These are phyloP conservation scores for Botryobasidium botryosum DNA, from an alignment of 768 basidiomycete genomes.

Conservation along the genomic window DNA sequence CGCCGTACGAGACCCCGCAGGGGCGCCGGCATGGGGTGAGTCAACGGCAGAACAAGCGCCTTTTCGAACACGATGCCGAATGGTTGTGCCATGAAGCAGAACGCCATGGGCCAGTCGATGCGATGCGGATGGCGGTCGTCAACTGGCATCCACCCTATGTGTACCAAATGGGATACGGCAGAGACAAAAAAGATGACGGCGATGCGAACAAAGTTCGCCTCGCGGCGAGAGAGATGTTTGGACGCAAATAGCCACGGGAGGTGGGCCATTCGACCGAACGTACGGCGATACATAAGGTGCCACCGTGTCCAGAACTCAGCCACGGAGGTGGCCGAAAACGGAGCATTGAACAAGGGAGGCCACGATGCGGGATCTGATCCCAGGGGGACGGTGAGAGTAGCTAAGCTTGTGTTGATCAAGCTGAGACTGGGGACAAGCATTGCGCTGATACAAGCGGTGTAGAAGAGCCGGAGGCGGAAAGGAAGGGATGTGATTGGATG, in stretches of 20 bases:
- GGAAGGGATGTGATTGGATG: no score
- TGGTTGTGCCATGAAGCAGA: slow-evolving; percentile 6
- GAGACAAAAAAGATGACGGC: not conserved
- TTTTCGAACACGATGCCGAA: slow-evolving; percentile 5
- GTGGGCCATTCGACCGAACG: not conserved
- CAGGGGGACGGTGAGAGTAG: not conserved
- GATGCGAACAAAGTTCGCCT: not conserved
- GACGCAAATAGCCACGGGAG: not conserved
- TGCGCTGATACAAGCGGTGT: not conserved
- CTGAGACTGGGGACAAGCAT: not conserved
- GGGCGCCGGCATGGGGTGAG: not conserved
- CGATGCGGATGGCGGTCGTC: not conserved
- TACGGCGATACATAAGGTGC: slow-evolving; percentile 9
- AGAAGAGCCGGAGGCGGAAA: not conserved
- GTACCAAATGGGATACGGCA: not conserved
- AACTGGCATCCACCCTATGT: not conserved
- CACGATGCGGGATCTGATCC: not conserved
- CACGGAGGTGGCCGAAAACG: slow-evolving; percentile 1
- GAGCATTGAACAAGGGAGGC: slow-evolving; percentile 8
- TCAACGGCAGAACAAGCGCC: not conserved
- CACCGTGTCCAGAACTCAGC: slow-evolving; percentile 10
- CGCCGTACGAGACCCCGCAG: not conserved
- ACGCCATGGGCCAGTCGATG: not conserved
- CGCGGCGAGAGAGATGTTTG: not conserved
- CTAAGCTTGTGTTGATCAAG: not conserved